These are phyloP conservation scores for Chernovozyma aurita DNA, from an alignment of 1,139 yeast species.

Conservation along the genomic window DNA sequence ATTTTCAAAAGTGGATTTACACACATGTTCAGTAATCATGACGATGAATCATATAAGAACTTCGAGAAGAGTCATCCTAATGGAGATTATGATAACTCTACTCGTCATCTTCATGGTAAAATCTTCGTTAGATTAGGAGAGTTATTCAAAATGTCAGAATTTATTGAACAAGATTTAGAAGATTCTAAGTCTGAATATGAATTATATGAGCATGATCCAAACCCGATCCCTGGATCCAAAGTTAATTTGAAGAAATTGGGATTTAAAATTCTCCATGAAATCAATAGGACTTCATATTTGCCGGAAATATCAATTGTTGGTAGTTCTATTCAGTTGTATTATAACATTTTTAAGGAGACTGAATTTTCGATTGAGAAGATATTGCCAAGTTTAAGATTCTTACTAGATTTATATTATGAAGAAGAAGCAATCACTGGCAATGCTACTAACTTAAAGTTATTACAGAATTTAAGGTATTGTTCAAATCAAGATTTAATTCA, in stretches of 20 bases:
- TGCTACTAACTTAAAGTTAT: constrained; percentile 18
- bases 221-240: constrained; percentile 6
- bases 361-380: constrained; percentile 21
- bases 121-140: constrained; percentile 37
- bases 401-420: constrained; percentile 18
- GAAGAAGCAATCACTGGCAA: constrained; percentile 17
- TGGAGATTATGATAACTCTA: constrained; percentile 27
- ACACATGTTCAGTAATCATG: constrained; percentile 20
- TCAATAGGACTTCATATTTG: constrained; percentile 32
- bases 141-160: constrained; percentile 26
- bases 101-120: constrained; percentile 30
- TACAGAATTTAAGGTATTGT: constrained; percentile 13
- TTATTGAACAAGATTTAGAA: constrained; percentile 13
- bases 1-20: constrained; percentile 34
- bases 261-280: constrained; percentile 36
- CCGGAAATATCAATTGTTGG: constrained; percentile 41
- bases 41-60: constrained; percentile 6
- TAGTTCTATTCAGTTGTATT: constrained; percentile 30
- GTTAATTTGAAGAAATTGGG: constrained; percentile 41
- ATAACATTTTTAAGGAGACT: constrained; percentile 18
- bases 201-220: too few species aligned
- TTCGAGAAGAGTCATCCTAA: constrained; percentile 7
- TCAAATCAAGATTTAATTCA: constrained; percentile 16
- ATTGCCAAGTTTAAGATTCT: constrained; percentile 25
- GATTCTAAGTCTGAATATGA: constrained; percentile 7